Evolutionary conservation across 2,329 filamentous ascomycete genomes (phyloP).

Genomic region (Botrytis fabae): DNA sequence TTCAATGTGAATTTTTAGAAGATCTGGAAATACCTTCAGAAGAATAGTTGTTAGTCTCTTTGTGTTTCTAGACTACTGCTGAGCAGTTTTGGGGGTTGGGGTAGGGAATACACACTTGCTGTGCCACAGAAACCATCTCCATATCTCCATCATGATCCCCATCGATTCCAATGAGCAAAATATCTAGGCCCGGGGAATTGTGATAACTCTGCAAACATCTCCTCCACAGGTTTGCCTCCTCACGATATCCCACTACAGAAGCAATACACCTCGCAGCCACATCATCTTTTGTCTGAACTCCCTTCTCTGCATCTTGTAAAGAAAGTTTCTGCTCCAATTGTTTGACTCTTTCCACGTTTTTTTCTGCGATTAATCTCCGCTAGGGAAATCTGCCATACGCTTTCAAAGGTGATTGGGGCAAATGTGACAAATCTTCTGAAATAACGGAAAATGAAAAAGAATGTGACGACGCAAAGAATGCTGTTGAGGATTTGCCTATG

Average conservation of each 20-base stretch:
- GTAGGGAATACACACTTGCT: conserved; percentile 19
- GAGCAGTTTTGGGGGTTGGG: neutral
- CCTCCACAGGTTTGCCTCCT: conserved; percentile 26
- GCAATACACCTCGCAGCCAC: conserved; percentile 25
- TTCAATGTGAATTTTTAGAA: conserved; percentile 28
- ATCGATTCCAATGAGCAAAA: conserved; percentile 29
- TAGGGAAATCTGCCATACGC: conserved; percentile 29
- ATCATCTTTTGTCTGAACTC: conserved; percentile 20
- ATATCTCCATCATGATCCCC: conserved; percentile 28
- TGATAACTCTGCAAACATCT: conserved; percentile 29
- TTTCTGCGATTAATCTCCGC: conserved; percentile 29
- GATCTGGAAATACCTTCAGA: conserved; percentile 26
- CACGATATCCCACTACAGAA: conserved; percentile 29
- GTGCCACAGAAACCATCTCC: conserved; percentile 30
- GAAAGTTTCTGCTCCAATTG: conserved; percentile 21
- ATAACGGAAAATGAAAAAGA: conserved; percentile 26
- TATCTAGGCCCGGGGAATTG: conserved; percentile 26
- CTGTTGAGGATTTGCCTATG: conserved; percentile 23
- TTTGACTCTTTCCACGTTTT: conserved; percentile 25
- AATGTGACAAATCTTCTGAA: conserved; percentile 23
- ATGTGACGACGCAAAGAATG: conserved; percentile 24
- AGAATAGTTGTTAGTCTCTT: neutral
- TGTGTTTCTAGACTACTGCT: neutral
- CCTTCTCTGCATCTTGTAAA: conserved; percentile 25
- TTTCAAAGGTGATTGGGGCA: conserved; percentile 28